These are phyloP conservation scores for Vitis labrusca DNA, from an alignment of 164 flowering plant species.

Conservation along the genomic window DNA sequence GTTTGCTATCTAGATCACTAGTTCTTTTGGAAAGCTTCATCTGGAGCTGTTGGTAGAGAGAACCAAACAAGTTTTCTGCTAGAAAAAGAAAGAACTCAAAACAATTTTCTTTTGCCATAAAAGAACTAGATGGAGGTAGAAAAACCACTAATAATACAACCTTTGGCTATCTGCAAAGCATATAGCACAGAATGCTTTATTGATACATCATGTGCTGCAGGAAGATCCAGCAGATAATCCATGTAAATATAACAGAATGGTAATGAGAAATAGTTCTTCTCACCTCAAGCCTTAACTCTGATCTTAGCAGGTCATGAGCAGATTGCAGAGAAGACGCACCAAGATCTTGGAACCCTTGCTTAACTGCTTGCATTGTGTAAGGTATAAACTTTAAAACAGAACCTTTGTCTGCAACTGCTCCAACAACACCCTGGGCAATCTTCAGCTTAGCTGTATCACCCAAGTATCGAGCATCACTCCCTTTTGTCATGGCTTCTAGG, in stretches of 20 bases:
- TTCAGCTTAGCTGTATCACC: slow-evolving; percentile 84
- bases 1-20: too few species aligned
- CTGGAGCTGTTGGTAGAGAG: too few species aligned
- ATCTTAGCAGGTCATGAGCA: slow-evolving; percentile 73
- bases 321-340: slow-evolving; percentile 75
- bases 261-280: slow-evolving; percentile 1
- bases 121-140: too few species aligned
- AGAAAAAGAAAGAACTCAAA: too few species aligned
- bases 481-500: slow-evolving; percentile 94
- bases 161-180: too few species aligned
- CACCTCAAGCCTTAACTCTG: slow-evolving; percentile 85
- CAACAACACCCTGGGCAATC: slow-evolving; percentile 95
- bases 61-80: too few species aligned
- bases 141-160: too few species aligned
- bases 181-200: not conserved
- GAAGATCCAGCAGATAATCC: not conserved
- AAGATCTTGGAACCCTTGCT: slow-evolving; percentile 96
- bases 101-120: too few species aligned
- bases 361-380: slow-evolving; percentile 92
- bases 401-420: slow-evolving; percentile 87
- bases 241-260: not conserved
- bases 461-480: slow-evolving; percentile 85
- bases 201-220: not conserved
- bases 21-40: too few species aligned
- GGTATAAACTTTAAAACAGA: slow-evolving; percentile 81